A percentile compares a stretch with the other conserved stretches of the same genome.
These are phyloP conservation scores for Termitomyces sp. DNA, from an alignment of 768 basidiomycete species.

Conservation along the genomic window DNA sequence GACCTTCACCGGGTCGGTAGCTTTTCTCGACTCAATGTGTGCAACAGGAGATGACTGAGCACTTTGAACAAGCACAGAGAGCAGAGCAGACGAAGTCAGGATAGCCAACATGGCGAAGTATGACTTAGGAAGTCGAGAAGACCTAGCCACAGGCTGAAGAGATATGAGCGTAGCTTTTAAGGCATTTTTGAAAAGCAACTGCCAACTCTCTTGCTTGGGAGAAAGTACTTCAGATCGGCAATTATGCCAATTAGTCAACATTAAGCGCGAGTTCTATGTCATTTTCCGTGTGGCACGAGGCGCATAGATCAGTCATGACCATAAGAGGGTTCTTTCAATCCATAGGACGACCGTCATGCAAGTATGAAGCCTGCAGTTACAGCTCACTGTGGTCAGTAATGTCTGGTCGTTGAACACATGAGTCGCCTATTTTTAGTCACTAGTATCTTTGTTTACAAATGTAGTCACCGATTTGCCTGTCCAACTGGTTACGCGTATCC, in stretches of 20 bases:
- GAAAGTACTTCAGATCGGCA: neutral
- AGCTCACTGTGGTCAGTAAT: no score
- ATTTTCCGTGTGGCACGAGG: neutral
- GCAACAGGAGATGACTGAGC: neutral
- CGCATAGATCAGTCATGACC: neutral
- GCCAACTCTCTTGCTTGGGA: neutral
- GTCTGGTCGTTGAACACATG: no score
- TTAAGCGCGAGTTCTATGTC: neutral
- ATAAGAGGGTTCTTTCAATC: neutral
- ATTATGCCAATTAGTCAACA: no score
- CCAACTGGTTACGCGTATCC: no score
- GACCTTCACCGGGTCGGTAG: constrained; percentile 5
- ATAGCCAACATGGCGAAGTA: constrained; percentile 2
- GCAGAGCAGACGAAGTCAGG: neutral
- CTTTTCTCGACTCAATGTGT: neutral
- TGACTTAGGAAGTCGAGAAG: neutral
- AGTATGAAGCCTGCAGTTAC: no score
- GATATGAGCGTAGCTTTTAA: neutral
- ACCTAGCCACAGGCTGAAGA: no score
- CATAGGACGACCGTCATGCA: neutral
- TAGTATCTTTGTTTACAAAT: no score
- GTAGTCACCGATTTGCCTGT: no score
- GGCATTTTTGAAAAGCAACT: neutral
- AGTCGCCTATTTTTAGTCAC: no score
- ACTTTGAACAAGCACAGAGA: neutral